Evolutionary conservation across 148 eudicot genomes (phyloP).

Genomic region (Silene conica): DNA sequence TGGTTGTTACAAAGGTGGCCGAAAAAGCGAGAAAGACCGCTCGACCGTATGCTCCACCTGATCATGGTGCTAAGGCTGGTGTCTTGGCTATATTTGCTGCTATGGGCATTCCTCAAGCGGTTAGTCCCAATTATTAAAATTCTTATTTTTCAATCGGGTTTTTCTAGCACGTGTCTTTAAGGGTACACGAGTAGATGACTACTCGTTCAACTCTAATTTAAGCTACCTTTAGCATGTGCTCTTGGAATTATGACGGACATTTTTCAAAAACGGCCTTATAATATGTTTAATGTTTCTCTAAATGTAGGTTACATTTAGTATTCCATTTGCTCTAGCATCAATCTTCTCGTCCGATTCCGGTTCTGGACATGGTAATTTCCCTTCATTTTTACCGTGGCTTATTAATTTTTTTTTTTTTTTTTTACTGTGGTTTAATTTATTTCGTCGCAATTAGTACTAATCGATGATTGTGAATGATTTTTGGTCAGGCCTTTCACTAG

Average conservation of each 20-base stretch:
- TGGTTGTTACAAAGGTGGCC: conserved; percentile 51
- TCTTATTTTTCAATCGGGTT: no score
- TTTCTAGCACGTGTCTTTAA: no score
- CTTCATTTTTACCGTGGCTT: not conserved
- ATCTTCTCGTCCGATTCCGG: conserved; percentile 62
- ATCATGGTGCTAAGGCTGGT: conserved; percentile 37
- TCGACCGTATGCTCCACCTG: conserved; percentile 27
- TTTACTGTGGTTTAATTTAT: not conserved
- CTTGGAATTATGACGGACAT: no score
- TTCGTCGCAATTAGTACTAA: not conserved
- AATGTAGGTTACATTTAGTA: conserved; percentile 59
- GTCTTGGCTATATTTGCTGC: conserved; percentile 54
- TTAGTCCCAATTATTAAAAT: conserved; percentile 20
- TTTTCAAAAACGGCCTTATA: no score
- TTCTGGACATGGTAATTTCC: conserved; percentile 66
- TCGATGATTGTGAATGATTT: not conserved
- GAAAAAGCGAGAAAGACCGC: conserved; percentile 26
- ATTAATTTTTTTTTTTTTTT: no score
- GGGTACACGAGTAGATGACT: no score
- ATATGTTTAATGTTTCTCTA: not conserved
- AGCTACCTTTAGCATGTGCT: no score
- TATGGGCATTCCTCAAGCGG: conserved; percentile 84
- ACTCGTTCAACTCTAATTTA: no score
- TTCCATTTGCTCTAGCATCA: conserved; percentile 89
- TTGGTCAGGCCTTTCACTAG: conserved; percentile 60